Evolutionary conservation across 2,329 filamentous ascomycete species (phyloP).

Genomic region (Neofusicoccum laricinum): DNA sequence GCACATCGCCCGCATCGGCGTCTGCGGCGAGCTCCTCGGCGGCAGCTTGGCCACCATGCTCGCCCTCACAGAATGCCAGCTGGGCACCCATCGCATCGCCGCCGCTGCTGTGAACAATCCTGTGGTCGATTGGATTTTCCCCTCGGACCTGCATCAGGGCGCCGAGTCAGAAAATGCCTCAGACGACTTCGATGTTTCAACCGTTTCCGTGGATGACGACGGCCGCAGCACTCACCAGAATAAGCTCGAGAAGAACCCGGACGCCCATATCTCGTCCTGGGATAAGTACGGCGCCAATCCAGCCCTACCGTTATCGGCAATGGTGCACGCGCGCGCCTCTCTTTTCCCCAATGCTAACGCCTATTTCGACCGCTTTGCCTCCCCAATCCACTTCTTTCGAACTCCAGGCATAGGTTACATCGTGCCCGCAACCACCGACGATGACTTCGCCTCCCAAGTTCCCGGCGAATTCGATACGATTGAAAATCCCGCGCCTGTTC

Average conservation of each 20-base stretch:
- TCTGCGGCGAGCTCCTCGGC: conserved; percentile 46
- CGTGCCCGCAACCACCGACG: conserved; percentile 27
- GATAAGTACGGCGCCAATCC: conserved; percentile 25
- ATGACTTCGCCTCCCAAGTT: conserved; percentile 24
- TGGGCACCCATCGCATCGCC: conserved; percentile 38
- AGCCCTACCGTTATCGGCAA: conserved; percentile 26
- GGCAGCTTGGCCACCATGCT: conserved; percentile 48
- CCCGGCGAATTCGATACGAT: neutral
- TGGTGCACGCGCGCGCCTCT: conserved; percentile 33
- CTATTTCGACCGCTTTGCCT: conserved; percentile 51
- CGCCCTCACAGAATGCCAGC: conserved; percentile 48
- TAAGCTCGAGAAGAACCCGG: conserved; percentile 70
- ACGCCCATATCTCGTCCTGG: conserved; percentile 56
- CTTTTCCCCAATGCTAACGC: conserved; percentile 43
- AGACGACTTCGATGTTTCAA: neutral
- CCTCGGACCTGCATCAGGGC: conserved; percentile 28
- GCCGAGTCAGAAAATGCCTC: conserved; percentile 9
- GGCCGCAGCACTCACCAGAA: conserved; percentile 63
- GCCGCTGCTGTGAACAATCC: conserved; percentile 48
- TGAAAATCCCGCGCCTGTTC: conserved; percentile 24
- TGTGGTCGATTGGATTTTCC: conserved; percentile 48
- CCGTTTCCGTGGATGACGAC: conserved; percentile 67
- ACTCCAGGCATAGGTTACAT: conserved; percentile 20
- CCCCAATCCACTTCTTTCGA: conserved; percentile 51
- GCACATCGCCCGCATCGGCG: conserved; percentile 18